A percentile compares a stretch with the other conserved stretches of the same genome.
These are phyloP conservation scores for Trichosporon sp. DNA, from an alignment of 1,284 basidiomycete genomes.

Conservation along the genomic window DNA sequence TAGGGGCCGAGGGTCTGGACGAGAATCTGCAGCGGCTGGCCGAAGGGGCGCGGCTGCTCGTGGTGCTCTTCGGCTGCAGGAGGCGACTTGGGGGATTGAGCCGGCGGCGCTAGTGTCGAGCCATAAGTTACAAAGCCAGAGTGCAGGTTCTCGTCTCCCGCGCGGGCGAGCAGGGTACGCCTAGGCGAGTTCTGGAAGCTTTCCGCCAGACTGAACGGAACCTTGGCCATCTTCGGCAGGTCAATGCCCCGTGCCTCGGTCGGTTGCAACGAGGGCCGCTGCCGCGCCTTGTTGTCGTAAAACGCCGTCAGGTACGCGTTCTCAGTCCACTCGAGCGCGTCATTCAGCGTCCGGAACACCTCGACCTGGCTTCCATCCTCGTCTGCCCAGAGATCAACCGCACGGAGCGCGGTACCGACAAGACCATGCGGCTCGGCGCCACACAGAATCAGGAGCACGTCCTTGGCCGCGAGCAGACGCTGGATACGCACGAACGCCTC, in stretches of 20 bases:
- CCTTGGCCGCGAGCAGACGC: conserved; percentile 73
- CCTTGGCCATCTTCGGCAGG: conserved; percentile 48
- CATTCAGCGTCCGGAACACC: conserved; percentile 79
- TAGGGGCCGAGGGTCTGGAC: conserved; percentile 75
- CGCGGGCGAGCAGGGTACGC: conserved; percentile 72
- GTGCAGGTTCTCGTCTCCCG: conserved; percentile 63
- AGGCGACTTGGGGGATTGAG: not conserved
- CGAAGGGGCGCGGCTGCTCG: conserved; percentile 31
- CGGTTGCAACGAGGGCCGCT: conserved; percentile 30
- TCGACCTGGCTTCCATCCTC: conserved; percentile 70
- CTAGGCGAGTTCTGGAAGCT: conserved; percentile 74
- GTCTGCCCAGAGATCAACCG: conserved; percentile 71
- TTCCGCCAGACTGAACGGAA: conserved; percentile 59
- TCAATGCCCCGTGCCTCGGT: conserved; percentile 38
- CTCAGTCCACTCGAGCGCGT: conserved; percentile 95
- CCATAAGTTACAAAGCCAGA: conserved; percentile 17
- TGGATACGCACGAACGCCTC: conserved; percentile 94
- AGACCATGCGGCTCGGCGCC: conserved; percentile 69
- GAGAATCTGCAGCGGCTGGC: conserved; percentile 60
- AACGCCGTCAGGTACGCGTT: conserved; percentile 70
- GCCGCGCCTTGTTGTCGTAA: conserved; percentile 48
- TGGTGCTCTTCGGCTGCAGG: not conserved
- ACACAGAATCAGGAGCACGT: conserved; percentile 84
- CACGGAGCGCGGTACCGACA: conserved; percentile 71
- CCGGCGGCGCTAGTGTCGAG: not conserved